These are phyloP conservation scores for Colletotrichum spinosum DNA, from an alignment of 2,329 filamentous ascomycete species.

Conservation along the genomic window DNA sequence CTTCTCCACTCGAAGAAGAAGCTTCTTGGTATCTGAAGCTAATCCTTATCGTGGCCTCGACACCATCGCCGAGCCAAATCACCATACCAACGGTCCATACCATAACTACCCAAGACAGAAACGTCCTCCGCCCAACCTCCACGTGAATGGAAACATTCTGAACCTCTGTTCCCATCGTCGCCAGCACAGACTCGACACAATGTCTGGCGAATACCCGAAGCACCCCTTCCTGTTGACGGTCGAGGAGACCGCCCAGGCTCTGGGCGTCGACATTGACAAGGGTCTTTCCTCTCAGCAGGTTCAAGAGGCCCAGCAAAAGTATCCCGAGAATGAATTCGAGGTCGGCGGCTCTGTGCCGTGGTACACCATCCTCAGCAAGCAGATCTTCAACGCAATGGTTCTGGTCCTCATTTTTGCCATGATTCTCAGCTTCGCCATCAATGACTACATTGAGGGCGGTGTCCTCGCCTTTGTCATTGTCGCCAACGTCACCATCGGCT, in stretches of 20 bases:
- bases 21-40: constrained; percentile 17
- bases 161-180: constrained; percentile 14
- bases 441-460: constrained; percentile 75
- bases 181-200: constrained; percentile 42
- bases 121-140: neutral
- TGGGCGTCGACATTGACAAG: constrained; percentile 73
- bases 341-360: constrained; percentile 74
- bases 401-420: constrained; percentile 82
- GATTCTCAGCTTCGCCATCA: constrained; percentile 75
- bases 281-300: constrained; percentile 74
- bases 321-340: constrained; percentile 78
- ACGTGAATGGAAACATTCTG: constrained; percentile 27
- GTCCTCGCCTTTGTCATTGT: constrained; percentile 76
- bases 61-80: neutral
- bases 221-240: constrained; percentile 72
- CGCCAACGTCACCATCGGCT: constrained; percentile 77
- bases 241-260: constrained; percentile 70
- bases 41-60: constrained; percentile 27
- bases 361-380: constrained; percentile 79
- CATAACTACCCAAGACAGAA: neutral
- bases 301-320: constrained; percentile 65
- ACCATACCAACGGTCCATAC: neutral
- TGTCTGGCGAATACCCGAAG: constrained; percentile 61
- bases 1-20: constrained; percentile 29
- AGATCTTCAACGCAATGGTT: constrained; percentile 83